Evolutionary conservation across 768 basidiomycete species (phyloP), one percentile per base, ranked within the genome.

Genomic region (Podaxis carcinomalis): DNA sequence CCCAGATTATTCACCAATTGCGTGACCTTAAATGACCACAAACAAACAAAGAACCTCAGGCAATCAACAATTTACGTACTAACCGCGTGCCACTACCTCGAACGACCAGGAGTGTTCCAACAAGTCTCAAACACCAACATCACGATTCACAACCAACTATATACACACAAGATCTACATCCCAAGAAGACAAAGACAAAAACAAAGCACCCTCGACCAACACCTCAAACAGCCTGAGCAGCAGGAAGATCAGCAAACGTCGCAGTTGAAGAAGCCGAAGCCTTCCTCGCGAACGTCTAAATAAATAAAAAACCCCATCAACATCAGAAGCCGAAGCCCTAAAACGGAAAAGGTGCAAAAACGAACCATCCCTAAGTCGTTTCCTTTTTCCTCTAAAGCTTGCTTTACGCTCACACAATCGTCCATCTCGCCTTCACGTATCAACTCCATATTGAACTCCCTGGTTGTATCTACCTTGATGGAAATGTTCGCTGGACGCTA

Each of bases 391-490:
- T 60, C 59, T 21, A 60, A 46, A 14, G 7, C 52, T 4, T 36
- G 51, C 7, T 35, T 14, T 7, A 47, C 51, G 28, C 6, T 42
- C 10, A n/a, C 32, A 40, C 39, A 4, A 47, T 70, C 72, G 11
- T 70, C 69, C 28, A 58, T 52, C 23, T 70, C 73, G 21, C 68
- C 65, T 3, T 72, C 76, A 9, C 72, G 69, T 27, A 77, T 74
- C 6, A 71, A 70, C 66, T 83, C 81, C 2, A 73, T 75, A 21
- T 70, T 73, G 62, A 78, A 79, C 65, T 83, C 79, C 62, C 80
- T 78, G 4, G 79, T 82, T 2, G 82, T 83, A 62, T 83, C 78
- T 53, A 83, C 81, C 64, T 82, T 83, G 74, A 83, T 82, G 2
- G 81, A 79, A 46, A 82, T 81, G 61, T 82, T 81, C 2, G 74